Base-by-base conservation (phyloP, 108 stramenopile genomes). In the Skeletonema costatum region DNA sequence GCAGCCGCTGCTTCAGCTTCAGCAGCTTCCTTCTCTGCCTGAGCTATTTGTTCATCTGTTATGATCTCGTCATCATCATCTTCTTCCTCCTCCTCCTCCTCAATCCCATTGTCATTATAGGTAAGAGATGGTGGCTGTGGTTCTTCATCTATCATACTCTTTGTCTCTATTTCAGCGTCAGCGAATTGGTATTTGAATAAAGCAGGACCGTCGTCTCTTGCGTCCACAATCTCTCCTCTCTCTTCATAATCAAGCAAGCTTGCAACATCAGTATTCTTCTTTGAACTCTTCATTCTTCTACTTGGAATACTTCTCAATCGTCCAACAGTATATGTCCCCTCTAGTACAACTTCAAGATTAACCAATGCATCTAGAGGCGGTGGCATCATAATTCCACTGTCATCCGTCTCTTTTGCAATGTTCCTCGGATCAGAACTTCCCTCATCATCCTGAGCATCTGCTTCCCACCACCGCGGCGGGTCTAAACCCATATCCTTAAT, bases 281-380 rank as follows among this genome's bases (percentile, higher is more conserved):
- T 56, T 3, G 56, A 5, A 42, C 42, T 32, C 32, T 60, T 32
- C 44, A 76, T 77, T 39, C 76, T 72, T 68, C 80, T 78, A 65
- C 80, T 77, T 12, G 89, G 91, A 41, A 95, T 63, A 14, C 66
- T 70, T 36, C 59, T 66, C 36, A 92, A 65, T 66, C 81, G 80
- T 50, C 92, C 92, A 48, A 90, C 68, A 39, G 87, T 88, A 64
- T 90, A 90, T 16, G 86, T 86, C 10, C 83, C 90, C 17, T 68
- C 87, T 17, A 95, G 56, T 64, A 91, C 81, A 17, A 95, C 89
- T 80, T 95, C 92, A 17, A 95, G 64, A 14, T 91, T 91, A 60
- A 91, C 85, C 46, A 95, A 78, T 39, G 89, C 87, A 75, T 95
- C 94, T 60, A 89, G 50, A 6, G 89, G 88, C 12, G 90, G 90